Evolutionary conservation across 1,284 basidiomycete species (phyloP), one percentile per base, ranked within the genome.

Genomic region (Exobasidium rhododendri): DNA sequence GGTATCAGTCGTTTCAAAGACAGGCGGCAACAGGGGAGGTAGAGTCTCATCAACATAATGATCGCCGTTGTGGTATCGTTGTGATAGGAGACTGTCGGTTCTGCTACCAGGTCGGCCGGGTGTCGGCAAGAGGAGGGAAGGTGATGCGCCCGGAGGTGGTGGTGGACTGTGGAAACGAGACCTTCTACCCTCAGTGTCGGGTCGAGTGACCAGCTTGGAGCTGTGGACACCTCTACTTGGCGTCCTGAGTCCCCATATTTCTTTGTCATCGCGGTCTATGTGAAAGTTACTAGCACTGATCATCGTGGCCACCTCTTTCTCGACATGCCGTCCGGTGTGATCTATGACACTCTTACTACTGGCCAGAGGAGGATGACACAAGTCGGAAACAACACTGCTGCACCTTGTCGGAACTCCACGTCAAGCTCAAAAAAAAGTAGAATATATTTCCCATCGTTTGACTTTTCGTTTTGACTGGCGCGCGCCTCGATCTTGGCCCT

Each of bases 61-160:
- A 10, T 40, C 35, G 7, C 10, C 17, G 10, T 17, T 10, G 35
- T 40, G 35, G 17, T 40, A 10, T 10, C 10, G 35, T 17, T 40
- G 10, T 10, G 17, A 17, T 17, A 40, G 35, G 17, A 40, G 35
- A 40, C 35, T 40, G 10, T 7, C 7, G 17, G 35, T 10, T 10
- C 17, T 17, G 10, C 17, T 7, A 40, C 10, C 35, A 40, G 7
- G 17, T 40, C 35, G 35, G 13, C 26, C 26, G 4, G 47, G 47
- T 13, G 47, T 24, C 14, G 47, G 26, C 3, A 6, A 7, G 14
- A 50, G 28, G 14, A 50, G 20, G 13, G 47, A 50, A 20, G 47
- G 47, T 2, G 47, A 50, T 24, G 26, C 47, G 4, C 47, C 47
- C 13, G 47, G 47, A 50, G 47, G 47, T 26, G 47, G 47, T 24